Conservation (phyloP, 257 asterid genomes). For the Ophiorrhiza pumila region DNA sequence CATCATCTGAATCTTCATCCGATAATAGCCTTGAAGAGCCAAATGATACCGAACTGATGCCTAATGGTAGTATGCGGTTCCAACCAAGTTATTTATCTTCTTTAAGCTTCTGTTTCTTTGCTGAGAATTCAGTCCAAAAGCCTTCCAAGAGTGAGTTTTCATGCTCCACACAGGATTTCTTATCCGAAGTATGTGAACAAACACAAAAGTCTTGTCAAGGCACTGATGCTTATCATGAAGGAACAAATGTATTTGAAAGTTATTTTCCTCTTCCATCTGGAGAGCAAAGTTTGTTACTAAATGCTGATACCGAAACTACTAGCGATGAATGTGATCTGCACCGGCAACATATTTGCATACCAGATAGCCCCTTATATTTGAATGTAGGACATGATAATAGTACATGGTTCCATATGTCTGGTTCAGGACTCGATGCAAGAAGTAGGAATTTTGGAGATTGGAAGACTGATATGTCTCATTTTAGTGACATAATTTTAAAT, state of each 20-base stretch:
- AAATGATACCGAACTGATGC: conserved; percentile 41
- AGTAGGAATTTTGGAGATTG: conserved; percentile 30
- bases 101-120: conserved; percentile 49
- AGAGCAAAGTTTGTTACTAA: conserved; percentile 23
- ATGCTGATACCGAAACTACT: conserved; percentile 30
- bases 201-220: conserved; percentile 25
- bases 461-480: conserved; percentile 21
- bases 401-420: conserved; percentile 38
- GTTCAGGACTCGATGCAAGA: conserved; percentile 29
- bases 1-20: conserved; percentile 69
- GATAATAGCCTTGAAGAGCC: conserved; percentile 51
- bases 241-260: conserved; percentile 13
- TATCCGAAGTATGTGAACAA: conserved; percentile 26
- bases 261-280: conserved; percentile 17
- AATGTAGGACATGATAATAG: conserved; percentile 24
- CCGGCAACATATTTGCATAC: conserved; percentile 23
- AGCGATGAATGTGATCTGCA: conserved; percentile 28
- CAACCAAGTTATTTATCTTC: conserved; percentile 62
- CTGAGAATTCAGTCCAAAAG: conserved; percentile 35
- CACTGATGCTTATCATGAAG: conserved; percentile 22
- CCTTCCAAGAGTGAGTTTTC: conserved; percentile 31
- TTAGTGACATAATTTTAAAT: conserved; percentile 26
- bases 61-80: conserved; percentile 15
- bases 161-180: conserved; percentile 27
- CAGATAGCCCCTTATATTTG: conserved; percentile 14